Evolutionary conservation across 345 rosid genomes (phyloP), one percentile per base, ranked within the genome.

Genomic region (Syzygium jambos): DNA sequence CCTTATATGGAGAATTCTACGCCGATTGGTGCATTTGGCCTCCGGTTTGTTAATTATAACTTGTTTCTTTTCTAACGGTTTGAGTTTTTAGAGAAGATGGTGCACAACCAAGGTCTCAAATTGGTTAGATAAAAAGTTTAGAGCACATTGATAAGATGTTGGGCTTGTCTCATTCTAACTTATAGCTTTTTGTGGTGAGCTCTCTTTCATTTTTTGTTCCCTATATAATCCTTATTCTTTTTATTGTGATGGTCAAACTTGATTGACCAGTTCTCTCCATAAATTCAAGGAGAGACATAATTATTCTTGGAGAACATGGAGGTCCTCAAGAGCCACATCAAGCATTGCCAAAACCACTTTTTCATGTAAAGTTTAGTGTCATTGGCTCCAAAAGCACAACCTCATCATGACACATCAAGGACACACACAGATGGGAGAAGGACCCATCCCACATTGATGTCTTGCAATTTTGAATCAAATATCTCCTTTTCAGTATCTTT

Each of bases 401-500:
- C 86, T n/a, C 84, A 86, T 86, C 38, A 89, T 88, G 85, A 89
- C 86, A 78, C 78, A 87, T 80, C 78, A 91, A 78, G 57, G 85
- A 86, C 89, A 87, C 80, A 30, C 59, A 78, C 86, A 23, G 68
- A 56, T 19, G 43, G 85, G 84, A 22, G 38, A 77, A 85, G 92
- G 92, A 89, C 92, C 92, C 91, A 89, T 87, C 23, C 57, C 73
- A 12, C 90, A 73, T 85, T 89, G 52, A 84, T 92, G 91, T 88
- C 91, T 87, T 34, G 46, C 73, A 85, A 87, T 23, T 84, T 87
- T 89, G 86, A 34, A 88, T 80, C 89, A 85, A 51, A 49, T 65
- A 57, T 87, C 87, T 85, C 80, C 92, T 91, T 93, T 90, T 88
- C 89, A 91, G 89, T 86, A 92, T 89, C 91, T 88, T 88, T 88